Base-by-base conservation (phyloP, 176 grass and related monocot genomes). In the Poa annua region DNA sequence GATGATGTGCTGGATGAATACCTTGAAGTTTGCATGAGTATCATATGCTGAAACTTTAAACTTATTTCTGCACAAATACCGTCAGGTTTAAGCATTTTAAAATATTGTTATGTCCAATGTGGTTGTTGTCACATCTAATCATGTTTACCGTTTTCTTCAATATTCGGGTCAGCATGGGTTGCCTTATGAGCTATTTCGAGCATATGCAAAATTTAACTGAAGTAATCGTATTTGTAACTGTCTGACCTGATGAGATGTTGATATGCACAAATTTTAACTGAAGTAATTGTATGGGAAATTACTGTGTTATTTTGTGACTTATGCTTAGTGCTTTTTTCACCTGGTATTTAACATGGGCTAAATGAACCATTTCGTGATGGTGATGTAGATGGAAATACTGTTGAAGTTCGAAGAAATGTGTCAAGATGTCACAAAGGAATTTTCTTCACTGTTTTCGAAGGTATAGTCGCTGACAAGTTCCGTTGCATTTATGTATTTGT, bases 351-450 rank as follows among this genome's bases (percentile, higher is more conserved):
- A 29, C 16, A 11, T 82, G 34, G 56, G 12, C 44, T 85, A 77
- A 79, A 67, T 84, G 66, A 16, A 34, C 44, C 2, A 65, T 82
- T 63, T 63, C 5, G 71, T 85, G 7, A 55, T 79, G 22, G 51
- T 85, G 73, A 64, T 91, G 36, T 69, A 99, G 96, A 90, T 99
- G 79, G 96, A 99, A 90, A 92, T 94, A 76, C 78, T 99, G 63
- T 45, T 99, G 86, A 99, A 99, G 85, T 99, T 99, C 50, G 96
- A 99, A 81, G 93, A 99, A 74, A 99, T 99, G 87, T 99, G 93
- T 77, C 79, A 88, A 88, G 96, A 99, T 76, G 90, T 71, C 15
- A 66, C 85, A 35, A 92, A 86, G 84, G 91, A 99, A 80, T 94
- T 99, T 77, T 59, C 91, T 83, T 71, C 83, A 48, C 33, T 90